These are phyloP conservation scores for Ganoderma leucocontextum DNA, from an alignment of 1,284 basidiomycete genomes.

Conservation along the genomic window DNA sequence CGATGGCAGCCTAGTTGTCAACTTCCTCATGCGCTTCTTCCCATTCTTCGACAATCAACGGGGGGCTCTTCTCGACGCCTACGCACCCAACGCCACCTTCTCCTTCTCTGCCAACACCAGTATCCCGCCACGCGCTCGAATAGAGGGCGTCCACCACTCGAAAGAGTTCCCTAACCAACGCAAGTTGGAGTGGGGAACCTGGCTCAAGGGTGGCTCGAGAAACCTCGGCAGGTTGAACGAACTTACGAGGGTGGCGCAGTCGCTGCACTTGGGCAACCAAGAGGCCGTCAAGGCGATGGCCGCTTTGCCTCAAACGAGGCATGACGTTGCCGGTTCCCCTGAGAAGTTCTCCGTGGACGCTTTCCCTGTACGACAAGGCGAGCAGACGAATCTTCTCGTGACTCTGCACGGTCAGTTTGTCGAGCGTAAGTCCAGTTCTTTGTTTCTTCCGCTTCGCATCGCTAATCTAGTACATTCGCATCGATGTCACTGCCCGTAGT, in stretches of 20 bases:
- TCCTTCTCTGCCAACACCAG: conserved; percentile 87
- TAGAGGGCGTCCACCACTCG: conserved; percentile 68
- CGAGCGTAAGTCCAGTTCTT: conserved; percentile 70
- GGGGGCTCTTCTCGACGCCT: conserved; percentile 72
- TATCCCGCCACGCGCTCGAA: conserved; percentile 77
- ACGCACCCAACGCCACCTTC: conserved; percentile 87
- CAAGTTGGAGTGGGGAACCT: conserved; percentile 78
- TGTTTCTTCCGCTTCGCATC: conserved; percentile 10
- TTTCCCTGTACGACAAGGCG: conserved; percentile 78
- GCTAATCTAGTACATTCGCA: neutral
- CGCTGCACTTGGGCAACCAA: conserved; percentile 79
- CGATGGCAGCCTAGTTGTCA: conserved; percentile 70
- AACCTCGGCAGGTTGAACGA: conserved; percentile 78
- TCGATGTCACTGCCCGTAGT: conserved; percentile 27
- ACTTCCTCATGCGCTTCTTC: conserved; percentile 87
- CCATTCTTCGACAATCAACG: conserved; percentile 85
- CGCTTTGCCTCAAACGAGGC: conserved; percentile 80
- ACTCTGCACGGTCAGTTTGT: conserved; percentile 92
- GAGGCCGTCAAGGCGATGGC: conserved; percentile 69
- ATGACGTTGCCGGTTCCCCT: conserved; percentile 76
- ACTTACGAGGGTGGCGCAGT: conserved; percentile 69
- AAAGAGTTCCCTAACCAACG: conserved; percentile 81
- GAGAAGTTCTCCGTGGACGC: conserved; percentile 92
- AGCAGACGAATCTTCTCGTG: conserved; percentile 75
- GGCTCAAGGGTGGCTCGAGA: conserved; percentile 76